Base-by-base conservation (phyloP, 805 yeast species). In the Clavispora santaluciae region DNA sequence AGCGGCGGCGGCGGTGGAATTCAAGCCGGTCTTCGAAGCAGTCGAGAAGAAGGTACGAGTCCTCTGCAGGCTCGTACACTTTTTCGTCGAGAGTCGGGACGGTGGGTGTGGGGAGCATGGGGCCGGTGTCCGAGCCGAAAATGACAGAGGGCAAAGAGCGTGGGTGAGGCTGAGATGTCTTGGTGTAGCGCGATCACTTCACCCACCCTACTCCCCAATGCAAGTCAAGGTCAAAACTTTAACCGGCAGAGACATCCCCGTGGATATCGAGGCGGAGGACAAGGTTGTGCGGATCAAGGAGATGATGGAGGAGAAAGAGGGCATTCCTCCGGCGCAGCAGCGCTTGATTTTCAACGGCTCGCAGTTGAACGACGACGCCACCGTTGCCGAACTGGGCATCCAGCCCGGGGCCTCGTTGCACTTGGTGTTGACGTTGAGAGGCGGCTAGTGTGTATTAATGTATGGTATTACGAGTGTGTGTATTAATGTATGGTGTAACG, bases 251-350 rank as follows among this genome's bases (percentile, higher is more conserved):
- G 87, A 82, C 78, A 84, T 84, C 54, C 78, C 84, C 44, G 77
- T 85, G 46, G 88, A 83, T 50, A 78, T 85, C 29, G 90, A 83
- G 51, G 78, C 86, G 36, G 55, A 72, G 6, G 89, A 83, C 54
- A 77, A 73, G 58, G 73, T 86, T 43, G 75, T 79, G 46, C 78
- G 83, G 36, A 80, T 91, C 64, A 91, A 91, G 64, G 97, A 91
- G 59, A 77, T 84, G 59, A 79, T 91, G 68, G 98, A 93, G 61
- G 96, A 91, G 57, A 87, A 87, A 55, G 98, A 91, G 61, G 99
- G 98, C 2, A 91, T 91, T 41, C 96, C 98, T 2, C 97, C 98
- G 9, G 80, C 86, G 22, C 99, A 91, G 66, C 99, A 93, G 64
- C 78, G 96, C 51, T 78, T 91, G 50, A 83, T 91, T 54, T 88